A percentile compares a stretch with the other conserved stretches of the same genome.
Evolutionary conservation across 208 protist genomes (phyloP).

Genomic region (Acanthamoeba healyi): DNA sequence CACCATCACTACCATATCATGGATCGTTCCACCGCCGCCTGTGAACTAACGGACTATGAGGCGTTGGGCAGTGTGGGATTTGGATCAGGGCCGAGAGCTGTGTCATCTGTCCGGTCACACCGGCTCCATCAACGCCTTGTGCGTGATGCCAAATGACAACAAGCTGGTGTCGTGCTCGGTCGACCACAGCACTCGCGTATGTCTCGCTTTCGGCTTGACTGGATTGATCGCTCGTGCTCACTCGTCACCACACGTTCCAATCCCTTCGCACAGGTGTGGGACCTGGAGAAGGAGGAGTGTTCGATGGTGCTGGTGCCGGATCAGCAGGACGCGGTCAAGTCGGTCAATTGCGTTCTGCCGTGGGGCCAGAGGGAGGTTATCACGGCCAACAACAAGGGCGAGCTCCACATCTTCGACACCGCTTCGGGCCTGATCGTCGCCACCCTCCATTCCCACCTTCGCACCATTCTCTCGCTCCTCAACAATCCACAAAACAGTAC

Average conservation of each 20-base stretch:
- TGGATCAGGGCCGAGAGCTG: not conserved
- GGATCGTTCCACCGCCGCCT: not conserved
- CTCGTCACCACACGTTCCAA: not conserved
- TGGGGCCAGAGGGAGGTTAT: slow-evolving; percentile 12
- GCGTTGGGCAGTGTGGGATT: slow-evolving; percentile 12
- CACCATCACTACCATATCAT: no score
- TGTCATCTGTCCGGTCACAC: slow-evolving; percentile 8
- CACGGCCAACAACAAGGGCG: slow-evolving; percentile 44
- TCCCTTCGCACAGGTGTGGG: not conserved
- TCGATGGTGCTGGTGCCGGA: slow-evolving; percentile 26
- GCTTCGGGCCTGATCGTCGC: not conserved
- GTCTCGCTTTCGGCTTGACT: not conserved
- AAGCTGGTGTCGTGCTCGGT: slow-evolving; percentile 50
- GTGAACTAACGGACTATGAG: no score
- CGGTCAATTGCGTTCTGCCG: slow-evolving; percentile 41
- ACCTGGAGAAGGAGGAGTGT: slow-evolving; percentile 15
- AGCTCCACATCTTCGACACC: slow-evolving; percentile 14
- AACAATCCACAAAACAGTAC: not conserved
- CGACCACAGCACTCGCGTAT: slow-evolving; percentile 45
- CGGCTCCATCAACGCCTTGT: slow-evolving; percentile 12
- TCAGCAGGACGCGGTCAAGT: slow-evolving; percentile 16
- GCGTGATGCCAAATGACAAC: not conserved
- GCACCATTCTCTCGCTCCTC: slow-evolving; percentile 15
- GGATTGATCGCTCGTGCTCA: not conserved
- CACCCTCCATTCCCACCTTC: not conserved